phyloP scores from a whole-genome alignment of 2,329 filamentous ascomycete species.

The Exophiala spinifera region DNA sequence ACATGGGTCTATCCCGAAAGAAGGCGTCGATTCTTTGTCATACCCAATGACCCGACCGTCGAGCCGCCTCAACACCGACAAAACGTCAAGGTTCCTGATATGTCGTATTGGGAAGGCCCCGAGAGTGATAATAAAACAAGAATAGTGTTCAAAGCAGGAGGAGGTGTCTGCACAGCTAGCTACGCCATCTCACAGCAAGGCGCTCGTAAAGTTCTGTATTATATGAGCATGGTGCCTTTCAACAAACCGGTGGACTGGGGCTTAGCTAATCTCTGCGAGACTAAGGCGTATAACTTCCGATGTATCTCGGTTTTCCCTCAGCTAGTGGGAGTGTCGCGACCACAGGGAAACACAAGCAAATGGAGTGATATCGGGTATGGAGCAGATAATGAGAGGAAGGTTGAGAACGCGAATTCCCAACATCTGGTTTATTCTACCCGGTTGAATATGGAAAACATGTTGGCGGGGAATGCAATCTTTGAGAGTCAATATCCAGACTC shows the following conservation, averaged over 20 bases:
- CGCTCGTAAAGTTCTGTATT: conserved; percentile 23
- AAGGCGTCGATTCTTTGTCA: conserved; percentile 31
- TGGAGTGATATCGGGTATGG: conserved; percentile 26
- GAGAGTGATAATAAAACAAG: conserved; percentile 15
- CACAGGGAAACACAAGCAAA: conserved; percentile 18
- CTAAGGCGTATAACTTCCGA: conserved; percentile 13
- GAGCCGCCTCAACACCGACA: conserved; percentile 26
- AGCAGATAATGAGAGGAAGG: conserved; percentile 6
- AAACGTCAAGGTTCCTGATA: conserved; percentile 19
- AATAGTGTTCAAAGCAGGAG: conserved; percentile 18
- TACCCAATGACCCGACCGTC: conserved; percentile 34
- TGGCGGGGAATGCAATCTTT: conserved; percentile 17
- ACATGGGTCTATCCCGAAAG: conserved; percentile 30
- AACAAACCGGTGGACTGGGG: conserved; percentile 23
- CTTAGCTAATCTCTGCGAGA: conserved; percentile 18
- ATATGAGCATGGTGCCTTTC: conserved; percentile 24
- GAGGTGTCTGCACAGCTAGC: conserved; percentile 22
- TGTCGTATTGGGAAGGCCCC: conserved; percentile 20
- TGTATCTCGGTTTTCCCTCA: conserved; percentile 21
- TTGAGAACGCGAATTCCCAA: conserved; percentile 16
- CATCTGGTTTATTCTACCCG: conserved; percentile 23
- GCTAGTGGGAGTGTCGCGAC: conserved; percentile 21
- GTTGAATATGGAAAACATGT: conserved; percentile 21
- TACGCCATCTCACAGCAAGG: conserved; percentile 27
- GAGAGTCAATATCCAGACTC: conserved; percentile 21